These are phyloP conservation scores for Sclerotinia sclerotiorum DNA, from an alignment of 2,329 filamentous ascomycete species.

Conservation along the genomic window DNA sequence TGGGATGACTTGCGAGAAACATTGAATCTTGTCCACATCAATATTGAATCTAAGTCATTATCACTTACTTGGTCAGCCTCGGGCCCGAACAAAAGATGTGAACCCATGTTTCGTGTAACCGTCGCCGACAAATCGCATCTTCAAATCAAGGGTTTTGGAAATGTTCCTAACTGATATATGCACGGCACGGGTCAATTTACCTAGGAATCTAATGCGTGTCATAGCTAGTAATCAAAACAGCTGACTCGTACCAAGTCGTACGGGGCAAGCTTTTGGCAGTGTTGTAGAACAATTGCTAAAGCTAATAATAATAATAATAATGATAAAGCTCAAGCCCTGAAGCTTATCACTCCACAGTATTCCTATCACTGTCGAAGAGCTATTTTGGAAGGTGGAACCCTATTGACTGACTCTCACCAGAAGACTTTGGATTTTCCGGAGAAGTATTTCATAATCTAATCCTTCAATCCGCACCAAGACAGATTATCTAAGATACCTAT, in stretches of 20 bases:
- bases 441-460: neutral
- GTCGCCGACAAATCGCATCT: conserved; percentile 12
- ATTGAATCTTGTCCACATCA: neutral
- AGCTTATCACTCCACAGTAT: neutral
- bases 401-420: neutral
- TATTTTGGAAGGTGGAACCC: neutral
- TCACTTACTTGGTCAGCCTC: neutral
- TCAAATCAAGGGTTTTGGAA: neutral
- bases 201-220: conserved; percentile 3
- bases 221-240: neutral
- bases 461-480: neutral
- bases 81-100: neutral
- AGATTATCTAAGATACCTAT: neutral
- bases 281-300: too few species aligned
- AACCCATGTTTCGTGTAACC: conserved; percentile 3
- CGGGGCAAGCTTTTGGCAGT: too few species aligned
- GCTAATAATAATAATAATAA: neutral
- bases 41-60: neutral
- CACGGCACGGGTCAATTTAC: neutral
- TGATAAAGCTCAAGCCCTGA: neutral
- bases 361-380: neutral
- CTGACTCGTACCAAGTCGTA: neutral
- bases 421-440: too few species aligned
- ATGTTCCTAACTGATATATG: neutral
- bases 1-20: neutral